Base-by-base conservation (phyloP, 257 asterid genomes). In the Salvia rosmarinus region DNA sequence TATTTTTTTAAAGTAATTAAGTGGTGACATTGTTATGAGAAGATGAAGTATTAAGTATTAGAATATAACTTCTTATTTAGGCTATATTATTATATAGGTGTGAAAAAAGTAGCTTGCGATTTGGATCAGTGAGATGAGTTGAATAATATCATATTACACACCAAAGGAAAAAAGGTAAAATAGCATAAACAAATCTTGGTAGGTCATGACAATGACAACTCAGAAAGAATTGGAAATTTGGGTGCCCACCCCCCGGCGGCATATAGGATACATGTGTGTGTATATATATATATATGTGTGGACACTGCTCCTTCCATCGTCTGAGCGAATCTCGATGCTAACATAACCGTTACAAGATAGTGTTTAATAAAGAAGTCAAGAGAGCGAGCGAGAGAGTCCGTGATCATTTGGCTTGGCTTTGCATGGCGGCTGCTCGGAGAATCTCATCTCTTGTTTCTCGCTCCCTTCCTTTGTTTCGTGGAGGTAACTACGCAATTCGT, bases 371-470 rank as follows among this genome's bases (percentile, higher is more conserved):
- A n/a, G n/a, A n/a, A n/a, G n/a, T n/a, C n/a, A n/a, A n/a, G n/a
- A n/a, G n/a, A 30, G 54, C 21, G 19, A 1, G 47, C 16, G 32
- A 37, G 44, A 58, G 20, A 52, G 30, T 25, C 14, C 52, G 16
- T 50, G 39, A 17, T 57, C 58, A 9, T 21, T 32, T 69, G 34
- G 46, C 25, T 58, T 47, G 17, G 43, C 61, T n/a, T n/a, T n/a
- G n/a, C 61, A 90, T 90, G 97, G 95, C 98, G 97, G 95, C 98
- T 6, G 68, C 86, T 76, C 84, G 87, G 55, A 81, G 95, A 68
- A 79, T 90, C 78, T 76, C 96, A 16, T 87, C 93, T 10, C 88
- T 87, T 42, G 56, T 87, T 75, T 51, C 88, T 75, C 95, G 96
- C 52, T 81, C 89, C 7, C 75, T 85, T 60, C 82, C 91, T 50